A percentile compares a stretch with the other conserved stretches of the same genome.
Evolutionary conservation across 768 basidiomycete species (phyloP).

Genomic region (Gymnopilus junonius): DNA sequence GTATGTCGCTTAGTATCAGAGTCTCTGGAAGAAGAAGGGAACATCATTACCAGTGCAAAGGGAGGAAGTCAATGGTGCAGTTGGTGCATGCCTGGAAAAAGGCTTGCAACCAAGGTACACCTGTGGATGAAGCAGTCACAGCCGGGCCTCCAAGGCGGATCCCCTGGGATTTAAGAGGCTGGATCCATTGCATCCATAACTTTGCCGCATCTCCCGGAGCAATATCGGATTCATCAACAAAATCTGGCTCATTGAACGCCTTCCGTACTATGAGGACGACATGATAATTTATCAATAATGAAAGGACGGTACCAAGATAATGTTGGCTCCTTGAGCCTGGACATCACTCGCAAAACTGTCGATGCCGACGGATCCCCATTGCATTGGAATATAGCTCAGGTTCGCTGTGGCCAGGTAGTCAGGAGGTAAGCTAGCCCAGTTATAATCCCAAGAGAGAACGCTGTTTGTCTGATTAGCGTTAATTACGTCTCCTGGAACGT

Average conservation of each 20-base stretch:
- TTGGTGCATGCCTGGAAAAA: constrained; percentile 57
- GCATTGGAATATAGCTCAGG: constrained; percentile 56
- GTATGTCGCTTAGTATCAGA: not conserved
- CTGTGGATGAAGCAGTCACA: constrained; percentile 53
- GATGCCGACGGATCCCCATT: constrained; percentile 50
- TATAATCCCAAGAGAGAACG: constrained; percentile 53
- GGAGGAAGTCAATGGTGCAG: constrained; percentile 54
- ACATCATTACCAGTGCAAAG: constrained; percentile 49
- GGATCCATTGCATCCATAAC: constrained; percentile 61
- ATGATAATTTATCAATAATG: not conserved
- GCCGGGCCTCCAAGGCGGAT: constrained; percentile 63
- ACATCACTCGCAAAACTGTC: constrained; percentile 43
- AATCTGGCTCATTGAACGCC: constrained; percentile 59
- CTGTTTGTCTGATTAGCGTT: constrained; percentile 51
- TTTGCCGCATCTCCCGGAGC: constrained; percentile 47
- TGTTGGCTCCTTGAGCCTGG: constrained; percentile 49
- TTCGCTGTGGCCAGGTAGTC: constrained; percentile 45
- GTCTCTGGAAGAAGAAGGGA: not conserved
- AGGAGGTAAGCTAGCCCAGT: constrained; percentile 54
- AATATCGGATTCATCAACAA: constrained; percentile 50
- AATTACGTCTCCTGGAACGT: constrained; percentile 44
- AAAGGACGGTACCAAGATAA: constrained; percentile 45
- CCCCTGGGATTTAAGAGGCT: constrained; percentile 55
- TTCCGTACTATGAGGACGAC: constrained; percentile 32
- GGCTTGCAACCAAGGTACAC: constrained; percentile 56